Evolutionary conservation across 2,329 filamentous ascomycete genomes (phyloP).

Genomic region (Hirsutella rhossiliensis): DNA sequence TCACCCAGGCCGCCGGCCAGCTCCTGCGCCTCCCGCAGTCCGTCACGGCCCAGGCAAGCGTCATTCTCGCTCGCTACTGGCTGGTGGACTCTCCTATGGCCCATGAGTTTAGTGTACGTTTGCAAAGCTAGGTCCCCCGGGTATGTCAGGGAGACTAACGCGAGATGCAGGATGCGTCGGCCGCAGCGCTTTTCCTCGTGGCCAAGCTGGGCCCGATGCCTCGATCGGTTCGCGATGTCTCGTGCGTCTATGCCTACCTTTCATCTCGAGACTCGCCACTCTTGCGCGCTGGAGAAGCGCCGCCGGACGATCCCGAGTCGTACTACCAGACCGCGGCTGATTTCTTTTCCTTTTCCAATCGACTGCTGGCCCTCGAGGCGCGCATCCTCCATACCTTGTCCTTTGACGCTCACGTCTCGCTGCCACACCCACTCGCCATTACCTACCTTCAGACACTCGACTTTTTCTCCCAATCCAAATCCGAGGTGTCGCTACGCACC

Average conservation of each 20-base stretch:
- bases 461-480: slow-evolving; percentile 35
- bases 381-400: slow-evolving; percentile 63
- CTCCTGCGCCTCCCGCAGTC: slow-evolving; percentile 78
- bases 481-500: slow-evolving; percentile 49
- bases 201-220: slow-evolving; percentile 73
- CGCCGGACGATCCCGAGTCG: slow-evolving; percentile 30
- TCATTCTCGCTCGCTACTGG: slow-evolving; percentile 75
- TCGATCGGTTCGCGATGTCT: slow-evolving; percentile 64
- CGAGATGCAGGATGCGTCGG: slow-evolving; percentile 57
- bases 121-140: slow-evolving; percentile 4
- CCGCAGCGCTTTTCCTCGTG: slow-evolving; percentile 67
- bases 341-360: slow-evolving; percentile 52
- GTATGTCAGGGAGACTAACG: not conserved
- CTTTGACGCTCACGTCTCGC: slow-evolving; percentile 73
- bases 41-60: slow-evolving; percentile 72
- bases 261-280: slow-evolving; percentile 48
- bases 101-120: slow-evolving; percentile 41
- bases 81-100: slow-evolving; percentile 43
- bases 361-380: slow-evolving; percentile 63
- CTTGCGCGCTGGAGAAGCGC: slow-evolving; percentile 26
- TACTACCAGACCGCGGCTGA: slow-evolving; percentile 64
- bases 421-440: slow-evolving; percentile 77
- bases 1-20: slow-evolving; percentile 69
- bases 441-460: slow-evolving; percentile 89
- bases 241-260: slow-evolving; percentile 79